Evolutionary conservation across 1,284 basidiomycete genomes (phyloP).

Genomic region (Trametes hirsuta): DNA sequence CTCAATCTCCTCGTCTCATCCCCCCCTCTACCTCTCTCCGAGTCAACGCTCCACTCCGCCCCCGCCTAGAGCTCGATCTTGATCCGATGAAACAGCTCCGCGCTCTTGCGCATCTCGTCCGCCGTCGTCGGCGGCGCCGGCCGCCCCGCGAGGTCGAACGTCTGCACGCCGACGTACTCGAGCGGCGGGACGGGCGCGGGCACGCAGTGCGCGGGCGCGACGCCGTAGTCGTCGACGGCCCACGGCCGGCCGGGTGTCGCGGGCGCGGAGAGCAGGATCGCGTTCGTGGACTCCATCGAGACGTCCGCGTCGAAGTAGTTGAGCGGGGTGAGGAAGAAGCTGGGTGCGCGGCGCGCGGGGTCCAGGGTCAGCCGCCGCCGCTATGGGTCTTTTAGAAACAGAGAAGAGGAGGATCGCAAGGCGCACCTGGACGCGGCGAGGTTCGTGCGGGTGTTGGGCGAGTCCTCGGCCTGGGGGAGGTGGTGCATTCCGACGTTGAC

Average conservation of each 20-base stretch:
- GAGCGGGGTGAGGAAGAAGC: constrained; percentile 62
- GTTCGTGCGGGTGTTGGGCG: constrained; percentile 64
- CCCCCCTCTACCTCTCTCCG: no score
- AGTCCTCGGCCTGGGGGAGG: constrained; percentile 62
- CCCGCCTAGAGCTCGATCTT: constrained; percentile 33
- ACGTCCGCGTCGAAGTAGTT: constrained; percentile 70
- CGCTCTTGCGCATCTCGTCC: constrained; percentile 46
- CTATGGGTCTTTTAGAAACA: not conserved
- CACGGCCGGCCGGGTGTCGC: constrained; percentile 43
- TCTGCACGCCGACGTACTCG: constrained; percentile 42
- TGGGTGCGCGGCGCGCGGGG: constrained; percentile 24
- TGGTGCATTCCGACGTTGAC: constrained; percentile 69
- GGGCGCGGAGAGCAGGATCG: constrained; percentile 52
- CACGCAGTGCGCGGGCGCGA: constrained; percentile 49
- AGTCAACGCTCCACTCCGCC: not conserved
- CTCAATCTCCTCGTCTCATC: no score
- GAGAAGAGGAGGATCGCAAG: not conserved
- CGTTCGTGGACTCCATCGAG: constrained; percentile 58
- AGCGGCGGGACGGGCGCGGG: constrained; percentile 47
- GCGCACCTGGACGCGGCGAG: constrained; percentile 55
- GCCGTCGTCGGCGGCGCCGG: constrained; percentile 32
- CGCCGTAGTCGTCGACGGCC: constrained; percentile 55
- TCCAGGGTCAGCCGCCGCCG: not conserved
- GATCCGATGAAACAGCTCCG: constrained; percentile 47
- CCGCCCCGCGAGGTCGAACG: constrained; percentile 43